Base-by-base conservation (phyloP, 257 asterid species). In the Oldenlandia corymbosa region DNA sequence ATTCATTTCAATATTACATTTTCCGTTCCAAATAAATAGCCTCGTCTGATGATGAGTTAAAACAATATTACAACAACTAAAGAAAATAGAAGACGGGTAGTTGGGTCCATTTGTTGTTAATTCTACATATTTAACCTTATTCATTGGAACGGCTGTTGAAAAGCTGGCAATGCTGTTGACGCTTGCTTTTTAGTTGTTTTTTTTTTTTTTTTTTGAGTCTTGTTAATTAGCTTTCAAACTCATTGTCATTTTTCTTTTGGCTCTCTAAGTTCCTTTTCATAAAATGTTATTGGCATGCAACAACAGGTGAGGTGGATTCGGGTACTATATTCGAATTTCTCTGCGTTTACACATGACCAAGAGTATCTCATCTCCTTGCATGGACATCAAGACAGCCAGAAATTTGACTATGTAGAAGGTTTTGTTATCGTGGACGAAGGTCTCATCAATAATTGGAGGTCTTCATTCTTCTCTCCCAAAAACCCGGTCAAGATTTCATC, bases 241-340 rank as follows among this genome's bases (percentile, higher is more conserved):
- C n/a, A n/a, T n/a, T n/a, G n/a, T n/a, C n/a, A n/a, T n/a, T n/a
- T n/a, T n/a, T n/a, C n/a, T n/a, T n/a, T n/a, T n/a, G n/a, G n/a
- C n/a, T n/a, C n/a, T n/a, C n/a, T n/a, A n/a, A n/a, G n/a, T n/a
- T n/a, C n/a, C n/a, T n/a, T n/a, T n/a, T n/a, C n/a, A n/a, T n/a
- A n/a, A n/a, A n/a, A n/a, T n/a, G n/a, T n/a, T n/a, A n/a, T n/a
- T n/a, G n/a, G n/a, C n/a, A n/a, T n/a, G n/a, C n/a, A n/a, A n/a
- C n/a, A n/a, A 43, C 82, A 88, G 96, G 96, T 82, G 79, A 79
- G 87, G 71, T 88, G 96, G 96, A 85, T 88, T 11, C 70, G 96
- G 47, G 90, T 88, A 14, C 30, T 88, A 62, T 88, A 88, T 67
- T 84, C 94, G 0, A 76, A 80, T 70, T 86, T 88, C 63, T 24